Conservation (phyloP, 2,329 filamentous ascomycete genomes). For the Trichoderma sp. region DNA sequence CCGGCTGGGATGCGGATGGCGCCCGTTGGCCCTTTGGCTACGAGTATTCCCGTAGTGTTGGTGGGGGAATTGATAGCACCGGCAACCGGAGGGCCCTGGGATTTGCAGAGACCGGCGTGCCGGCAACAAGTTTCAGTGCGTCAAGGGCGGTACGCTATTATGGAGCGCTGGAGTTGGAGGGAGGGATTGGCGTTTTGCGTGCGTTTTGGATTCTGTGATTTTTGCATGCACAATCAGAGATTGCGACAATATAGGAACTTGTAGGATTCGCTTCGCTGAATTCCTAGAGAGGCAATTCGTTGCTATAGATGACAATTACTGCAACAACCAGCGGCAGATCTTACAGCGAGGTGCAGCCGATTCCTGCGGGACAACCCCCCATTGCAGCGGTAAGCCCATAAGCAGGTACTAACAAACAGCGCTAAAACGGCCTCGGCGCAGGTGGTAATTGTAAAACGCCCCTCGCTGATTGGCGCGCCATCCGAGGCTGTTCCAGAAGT, state of each 20-base stretch:
- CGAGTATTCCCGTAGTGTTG: neutral
- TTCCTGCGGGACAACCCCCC: neutral
- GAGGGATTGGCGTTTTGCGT: neutral
- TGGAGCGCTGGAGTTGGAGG: neutral
- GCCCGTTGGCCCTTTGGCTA: neutral
- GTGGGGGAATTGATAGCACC: neutral
- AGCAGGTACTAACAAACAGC: neutral
- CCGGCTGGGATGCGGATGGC: neutral
- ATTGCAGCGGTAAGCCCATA: neutral
- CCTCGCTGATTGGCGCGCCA: constrained; percentile 24
- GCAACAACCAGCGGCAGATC: neutral
- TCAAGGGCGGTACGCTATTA: neutral
- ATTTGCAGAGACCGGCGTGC: neutral
- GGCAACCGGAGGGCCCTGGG: neutral
- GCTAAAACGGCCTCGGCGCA: neutral
- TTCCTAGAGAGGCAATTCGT: too few species aligned
- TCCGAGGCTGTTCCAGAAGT: constrained; percentile 14
- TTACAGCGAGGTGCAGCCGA: neutral
- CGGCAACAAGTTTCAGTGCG: neutral
- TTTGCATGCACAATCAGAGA: neutral
- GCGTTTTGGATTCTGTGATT: neutral
- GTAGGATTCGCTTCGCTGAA: neutral
- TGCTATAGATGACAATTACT: neutral
- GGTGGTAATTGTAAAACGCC: constrained; percentile 13
- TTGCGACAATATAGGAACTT: neutral